Base-by-base conservation (phyloP, 768 basidiomycete genomes). In the Multifurca ochricompacta region DNA sequence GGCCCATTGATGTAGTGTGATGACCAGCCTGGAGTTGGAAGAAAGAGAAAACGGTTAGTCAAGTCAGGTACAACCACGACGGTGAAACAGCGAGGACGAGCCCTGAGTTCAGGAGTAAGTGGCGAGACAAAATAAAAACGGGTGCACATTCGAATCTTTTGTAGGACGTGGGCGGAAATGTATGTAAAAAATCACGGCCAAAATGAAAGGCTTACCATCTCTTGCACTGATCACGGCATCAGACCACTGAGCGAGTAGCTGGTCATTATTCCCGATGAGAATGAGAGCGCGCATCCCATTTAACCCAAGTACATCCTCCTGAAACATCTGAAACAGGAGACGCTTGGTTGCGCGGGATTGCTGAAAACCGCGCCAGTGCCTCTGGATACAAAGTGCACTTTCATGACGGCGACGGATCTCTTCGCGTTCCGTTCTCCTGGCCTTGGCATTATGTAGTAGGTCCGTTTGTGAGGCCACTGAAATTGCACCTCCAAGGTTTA, bases 401-500 rank as follows among this genome's bases (percentile, higher is more conserved):
- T 87, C 85, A 42, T 77, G 73, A 53, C 74, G 73, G 42, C 72
- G 74, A 57, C 81, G 79, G 19, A 70, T 69, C 48, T 79, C 77
- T 27, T 75, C 69, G 28, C 88, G 74, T 62, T 85, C 81, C 30
- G 72, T 68, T 31, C 87, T 71, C 49, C 77, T 76, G 18, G 75
- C 75, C 60, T 79, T 83, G 18, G 83, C 87, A 48, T 77, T 73
- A 61, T 78, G 74, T 44, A 90, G 70, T 63, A 91, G 77, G 32
- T 77, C 70, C 13, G 75, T 68, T 37, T 82, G 77, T 0, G 79
- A 76, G 6, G 79, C 63, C 2, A 73, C 74, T 18, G 76, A 66
- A 0, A 73, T 75, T 1, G 77, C 67, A 2, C 89, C 89, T 14
- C 89, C 89, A 18, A 91, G 76, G 65, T 91, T 90, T 60, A 91